A percentile compares a stretch with the other conserved stretches of the same genome.
Evolutionary conservation across 352 stramenopile species (phyloP).

Genomic region (Peronospora farinosa): DNA sequence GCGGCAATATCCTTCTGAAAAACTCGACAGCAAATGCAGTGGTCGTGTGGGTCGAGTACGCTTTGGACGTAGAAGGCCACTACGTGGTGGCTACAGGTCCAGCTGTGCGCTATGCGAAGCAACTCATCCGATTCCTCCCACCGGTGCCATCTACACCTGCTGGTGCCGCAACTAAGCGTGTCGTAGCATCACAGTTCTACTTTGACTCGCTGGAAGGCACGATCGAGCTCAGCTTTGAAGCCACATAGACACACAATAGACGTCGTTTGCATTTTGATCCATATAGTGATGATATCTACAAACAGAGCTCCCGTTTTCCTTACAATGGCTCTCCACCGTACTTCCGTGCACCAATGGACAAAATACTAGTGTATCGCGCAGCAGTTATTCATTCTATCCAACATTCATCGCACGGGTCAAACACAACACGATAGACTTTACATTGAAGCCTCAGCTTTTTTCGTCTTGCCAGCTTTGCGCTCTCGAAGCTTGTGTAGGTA

Average conservation of each 20-base stretch:
- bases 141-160: conserved; percentile 4
- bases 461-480: conserved; percentile 13
- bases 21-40: conserved; percentile 41
- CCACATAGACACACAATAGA: conserved; percentile 18
- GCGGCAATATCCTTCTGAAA: conserved; percentile 9
- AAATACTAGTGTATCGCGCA: too few species aligned
- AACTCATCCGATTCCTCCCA: conserved; percentile 65
- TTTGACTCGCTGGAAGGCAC: conserved; percentile 61
- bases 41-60: conserved; percentile 71
- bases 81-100: conserved; percentile 53
- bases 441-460: conserved; percentile 14
- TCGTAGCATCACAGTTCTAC: conserved; percentile 33
- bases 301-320: too few species aligned
- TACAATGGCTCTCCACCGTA: too few species aligned
- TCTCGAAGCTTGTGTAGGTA: conserved; percentile 28
- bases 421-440: conserved; percentile 1
- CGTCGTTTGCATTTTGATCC: not conserved
- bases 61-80: conserved; percentile 35
- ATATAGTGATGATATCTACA: not conserved
- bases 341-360: too few species aligned
- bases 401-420: too few species aligned
- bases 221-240: conserved; percentile 44
- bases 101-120: conserved; percentile 56
- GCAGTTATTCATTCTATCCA: too few species aligned
- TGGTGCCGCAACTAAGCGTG: not conserved